phyloP scores from a whole-genome alignment of 495 filamentous ascomycete genomes.

The Lasiosphaeria hispida region DNA sequence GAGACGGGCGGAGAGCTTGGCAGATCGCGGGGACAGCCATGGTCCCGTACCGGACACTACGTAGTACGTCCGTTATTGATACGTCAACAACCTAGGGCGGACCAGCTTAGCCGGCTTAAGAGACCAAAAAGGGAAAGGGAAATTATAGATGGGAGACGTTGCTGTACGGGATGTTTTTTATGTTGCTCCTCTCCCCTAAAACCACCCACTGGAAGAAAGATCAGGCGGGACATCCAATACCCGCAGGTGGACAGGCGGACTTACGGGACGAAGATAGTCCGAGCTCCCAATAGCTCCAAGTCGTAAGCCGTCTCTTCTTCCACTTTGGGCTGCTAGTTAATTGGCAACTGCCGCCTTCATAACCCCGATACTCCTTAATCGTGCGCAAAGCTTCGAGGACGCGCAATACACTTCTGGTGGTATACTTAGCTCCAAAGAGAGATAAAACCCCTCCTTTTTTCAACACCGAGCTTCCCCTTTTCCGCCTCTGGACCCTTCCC shows the following conservation, averaged over 20 bases:
- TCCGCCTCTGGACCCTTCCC: background rate
- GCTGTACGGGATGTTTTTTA: background rate
- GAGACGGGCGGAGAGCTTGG: background rate
- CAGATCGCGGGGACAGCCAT: background rate
- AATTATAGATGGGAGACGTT: background rate
- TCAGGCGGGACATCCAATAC: background rate
- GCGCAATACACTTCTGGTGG: background rate
- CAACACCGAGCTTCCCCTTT: background rate
- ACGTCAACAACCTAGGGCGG: too few relatives aligned
- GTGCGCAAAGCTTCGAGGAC: slow-evolving; percentile 1
- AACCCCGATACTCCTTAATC: background rate
- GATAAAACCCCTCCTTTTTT: background rate
- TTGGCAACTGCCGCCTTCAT: slow-evolving; percentile 5
- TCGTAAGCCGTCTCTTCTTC: slow-evolving; percentile 1
- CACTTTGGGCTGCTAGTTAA: slow-evolving; percentile 2
- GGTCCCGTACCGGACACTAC: too few relatives aligned
- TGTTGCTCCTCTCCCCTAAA: background rate
- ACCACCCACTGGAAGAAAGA: background rate
- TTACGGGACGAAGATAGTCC: background rate
- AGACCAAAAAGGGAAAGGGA: background rate
- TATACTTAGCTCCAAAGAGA: background rate
- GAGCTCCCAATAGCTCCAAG: slow-evolving; percentile 1
- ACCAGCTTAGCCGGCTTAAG: too few relatives aligned
- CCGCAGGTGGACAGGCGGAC: background rate
- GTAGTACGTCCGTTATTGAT: too few relatives aligned